phyloP scores from a whole-genome alignment of 2,329 filamentous ascomycete genomes.

The Didymella pomorum region DNA sequence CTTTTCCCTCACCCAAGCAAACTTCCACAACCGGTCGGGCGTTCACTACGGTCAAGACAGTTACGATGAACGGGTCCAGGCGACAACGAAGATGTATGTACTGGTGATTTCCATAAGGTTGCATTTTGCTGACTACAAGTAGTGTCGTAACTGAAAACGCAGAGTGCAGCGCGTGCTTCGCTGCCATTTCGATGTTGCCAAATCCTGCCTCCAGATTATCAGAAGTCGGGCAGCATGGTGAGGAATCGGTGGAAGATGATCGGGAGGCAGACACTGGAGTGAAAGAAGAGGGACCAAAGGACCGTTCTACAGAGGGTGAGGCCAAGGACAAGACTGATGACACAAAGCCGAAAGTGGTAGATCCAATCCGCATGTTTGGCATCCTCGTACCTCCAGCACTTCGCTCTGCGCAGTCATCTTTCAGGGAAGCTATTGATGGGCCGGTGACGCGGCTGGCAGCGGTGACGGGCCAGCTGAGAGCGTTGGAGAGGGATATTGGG shows the following conservation, averaged over 20 bases:
- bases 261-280: neutral
- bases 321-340: slow-evolving; percentile 2
- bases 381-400: slow-evolving; percentile 60
- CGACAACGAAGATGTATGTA: slow-evolving; percentile 58
- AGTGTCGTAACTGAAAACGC: slow-evolving; percentile 11
- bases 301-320: neutral
- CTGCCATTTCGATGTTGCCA: neutral
- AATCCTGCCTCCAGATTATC: neutral
- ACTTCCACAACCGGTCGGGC: slow-evolving; percentile 72
- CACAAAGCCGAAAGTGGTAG: slow-evolving; percentile 30
- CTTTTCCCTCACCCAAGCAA: slow-evolving; percentile 72
- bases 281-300: neutral
- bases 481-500: slow-evolving; percentile 74
- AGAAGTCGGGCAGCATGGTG: neutral
- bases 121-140: neutral
- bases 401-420: slow-evolving; percentile 66
- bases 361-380: slow-evolving; percentile 68
- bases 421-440: slow-evolving; percentile 64
- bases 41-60: slow-evolving; percentile 72
- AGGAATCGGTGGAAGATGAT: neutral
- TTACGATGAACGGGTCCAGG: slow-evolving; percentile 78
- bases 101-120: too few species aligned
- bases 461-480: slow-evolving; percentile 67
- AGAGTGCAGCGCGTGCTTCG: slow-evolving; percentile 2
- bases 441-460: slow-evolving; percentile 66